A percentile compares a stretch with the other conserved stretches of the same genome.
These are phyloP conservation scores for Fonsecaea multimorphosa DNA, from an alignment of 2,329 filamentous ascomycete species.

Conservation along the genomic window DNA sequence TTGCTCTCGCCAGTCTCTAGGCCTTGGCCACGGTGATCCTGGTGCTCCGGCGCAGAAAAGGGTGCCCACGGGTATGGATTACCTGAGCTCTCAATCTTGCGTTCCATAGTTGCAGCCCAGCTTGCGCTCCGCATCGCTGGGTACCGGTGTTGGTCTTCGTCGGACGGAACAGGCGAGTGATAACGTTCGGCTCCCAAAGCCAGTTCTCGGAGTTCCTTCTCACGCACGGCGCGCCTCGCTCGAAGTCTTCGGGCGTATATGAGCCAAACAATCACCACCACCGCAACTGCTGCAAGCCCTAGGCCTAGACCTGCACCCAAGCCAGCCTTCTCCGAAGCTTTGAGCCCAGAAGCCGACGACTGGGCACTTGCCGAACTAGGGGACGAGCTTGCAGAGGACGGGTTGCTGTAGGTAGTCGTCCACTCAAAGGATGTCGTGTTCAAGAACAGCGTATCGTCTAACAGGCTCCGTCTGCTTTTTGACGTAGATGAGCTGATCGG, in stretches of 20 bases:
- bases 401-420: constrained; percentile 63
- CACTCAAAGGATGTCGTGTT: constrained; percentile 67
- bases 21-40: constrained; percentile 24
- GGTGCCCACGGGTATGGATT: constrained; percentile 43
- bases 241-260: constrained; percentile 59
- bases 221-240: constrained; percentile 51
- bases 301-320: constrained; percentile 71
- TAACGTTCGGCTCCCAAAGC: constrained; percentile 58
- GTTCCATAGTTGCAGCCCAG: constrained; percentile 38
- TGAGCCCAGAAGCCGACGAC: constrained; percentile 33
- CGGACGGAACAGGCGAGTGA: constrained; percentile 46
- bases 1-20: constrained; percentile 36
- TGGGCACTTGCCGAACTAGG: constrained; percentile 40
- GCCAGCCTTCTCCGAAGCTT: constrained; percentile 58
- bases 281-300: constrained; percentile 61
- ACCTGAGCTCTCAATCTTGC: constrained; percentile 35
- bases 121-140: constrained; percentile 34
- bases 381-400: constrained; percentile 41
- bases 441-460: constrained; percentile 59
- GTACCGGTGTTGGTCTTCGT: constrained; percentile 17
- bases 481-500: constrained; percentile 53
- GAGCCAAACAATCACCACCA: constrained; percentile 55
- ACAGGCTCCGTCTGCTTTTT: constrained; percentile 42
- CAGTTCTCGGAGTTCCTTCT: constrained; percentile 62
- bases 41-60: constrained; percentile 31